Percentiles rank a stretch among this genome's conserved stretches.
phyloP scores from a whole-genome alignment of 1,139 yeast genomes.

The Groenewaldozyma auringiensis region DNA sequence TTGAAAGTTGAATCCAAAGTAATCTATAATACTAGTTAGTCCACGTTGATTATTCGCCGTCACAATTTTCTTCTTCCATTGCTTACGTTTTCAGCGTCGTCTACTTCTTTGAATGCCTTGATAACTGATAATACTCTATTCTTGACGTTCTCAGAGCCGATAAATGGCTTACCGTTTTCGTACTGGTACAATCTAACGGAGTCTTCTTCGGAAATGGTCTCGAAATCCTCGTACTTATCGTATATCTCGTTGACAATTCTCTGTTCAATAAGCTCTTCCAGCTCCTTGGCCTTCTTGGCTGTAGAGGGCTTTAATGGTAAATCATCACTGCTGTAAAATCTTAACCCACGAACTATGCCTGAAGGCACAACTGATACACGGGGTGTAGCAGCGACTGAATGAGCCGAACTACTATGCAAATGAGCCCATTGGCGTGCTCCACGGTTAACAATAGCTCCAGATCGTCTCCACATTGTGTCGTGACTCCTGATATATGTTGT shows the following conservation, averaged over 20 bases:
- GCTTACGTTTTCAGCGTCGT: neutral
- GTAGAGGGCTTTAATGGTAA: neutral
- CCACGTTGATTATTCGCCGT: no score
- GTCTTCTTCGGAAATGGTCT: conserved; percentile 1
- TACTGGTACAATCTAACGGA: conserved; percentile 1
- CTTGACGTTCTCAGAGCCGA: neutral
- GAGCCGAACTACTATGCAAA: neutral
- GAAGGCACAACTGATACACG: neutral
- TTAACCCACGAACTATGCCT: neutral
- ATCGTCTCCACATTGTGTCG: neutral
- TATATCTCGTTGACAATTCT: conserved; percentile 41
- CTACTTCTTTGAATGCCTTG: conserved; percentile 1
- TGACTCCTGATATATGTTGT: no score
- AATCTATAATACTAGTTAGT: neutral
- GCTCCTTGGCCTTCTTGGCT: neutral
- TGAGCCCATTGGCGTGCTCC: neutral
- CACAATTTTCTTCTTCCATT: neutral
- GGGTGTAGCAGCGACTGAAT: neutral
- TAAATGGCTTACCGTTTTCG: conserved; percentile 3
- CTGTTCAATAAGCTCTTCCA: conserved; percentile 18
- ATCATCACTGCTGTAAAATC: neutral
- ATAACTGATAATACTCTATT: neutral
- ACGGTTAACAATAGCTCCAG: neutral
- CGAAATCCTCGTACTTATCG: conserved; percentile 44
- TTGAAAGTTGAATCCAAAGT: conserved; percentile 24